Percentiles rank a stretch among this genome's conserved stretches.
phyloP scores from a whole-genome alignment of 2,329 filamentous ascomycete species.

The Cladosporium sp. region DNA sequence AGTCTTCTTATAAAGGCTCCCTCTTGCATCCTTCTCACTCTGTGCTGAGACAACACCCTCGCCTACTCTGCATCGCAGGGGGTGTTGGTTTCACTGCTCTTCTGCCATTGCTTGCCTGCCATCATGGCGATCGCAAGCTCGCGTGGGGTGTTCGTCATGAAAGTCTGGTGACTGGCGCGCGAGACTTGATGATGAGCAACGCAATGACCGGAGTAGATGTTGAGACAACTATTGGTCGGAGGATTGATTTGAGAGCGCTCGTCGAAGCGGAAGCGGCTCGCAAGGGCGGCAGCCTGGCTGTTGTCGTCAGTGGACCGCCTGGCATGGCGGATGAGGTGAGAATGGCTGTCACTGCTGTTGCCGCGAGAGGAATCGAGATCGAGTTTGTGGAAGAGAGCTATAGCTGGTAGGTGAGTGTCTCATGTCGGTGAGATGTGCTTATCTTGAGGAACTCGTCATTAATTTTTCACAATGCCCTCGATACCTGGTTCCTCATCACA shows the following conservation, averaged over 20 bases:
- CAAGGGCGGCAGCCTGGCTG: slow-evolving; percentile 31
- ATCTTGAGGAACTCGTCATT: too few relatives aligned
- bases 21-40: slow-evolving; percentile 2
- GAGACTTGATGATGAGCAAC: slow-evolving; percentile 2
- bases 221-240: slow-evolving; percentile 31
- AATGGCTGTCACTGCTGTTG: slow-evolving; percentile 25
- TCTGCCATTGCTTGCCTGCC: slow-evolving; percentile 33
- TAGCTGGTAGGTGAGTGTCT: slow-evolving; percentile 15
- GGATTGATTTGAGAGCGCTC: slow-evolving; percentile 32
- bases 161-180: slow-evolving; percentile 25
- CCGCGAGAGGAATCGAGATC: slow-evolving; percentile 14
- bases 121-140: slow-evolving; percentile 34
- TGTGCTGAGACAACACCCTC: slow-evolving; percentile 23
- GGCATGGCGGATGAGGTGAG: slow-evolving; percentile 40
- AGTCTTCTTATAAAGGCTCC: slow-evolving; percentile 37
- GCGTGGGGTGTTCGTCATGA: slow-evolving; percentile 33
- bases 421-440: too few relatives aligned
- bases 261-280: slow-evolving; percentile 29
- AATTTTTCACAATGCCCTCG: too few relatives aligned
- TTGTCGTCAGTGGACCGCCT: slow-evolving; percentile 42
- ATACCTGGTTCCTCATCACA: too few relatives aligned
- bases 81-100: slow-evolving; percentile 48
- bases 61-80: slow-evolving; percentile 42
- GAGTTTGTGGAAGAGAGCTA: slow-evolving; percentile 21
- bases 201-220: slow-evolving; percentile 23